Conservation (phyloP, 2,329 filamentous ascomycete species). For the Colletotrichum coccodes region DNA sequence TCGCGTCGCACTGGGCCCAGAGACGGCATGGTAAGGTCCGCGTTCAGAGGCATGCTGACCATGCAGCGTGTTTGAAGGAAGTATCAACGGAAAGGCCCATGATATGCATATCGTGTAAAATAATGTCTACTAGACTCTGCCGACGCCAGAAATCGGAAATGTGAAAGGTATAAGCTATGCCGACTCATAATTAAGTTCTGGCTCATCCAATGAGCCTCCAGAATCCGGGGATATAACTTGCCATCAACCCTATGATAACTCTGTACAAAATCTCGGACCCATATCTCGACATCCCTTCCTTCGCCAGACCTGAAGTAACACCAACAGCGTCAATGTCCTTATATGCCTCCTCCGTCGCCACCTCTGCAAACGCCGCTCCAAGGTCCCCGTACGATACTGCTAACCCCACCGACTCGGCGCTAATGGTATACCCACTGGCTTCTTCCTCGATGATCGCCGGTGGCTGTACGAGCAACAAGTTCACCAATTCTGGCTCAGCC, state of each 20-base stretch:
- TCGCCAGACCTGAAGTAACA: neutral
- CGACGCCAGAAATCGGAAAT: too few relatives aligned
- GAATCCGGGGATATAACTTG: constrained; percentile 18
- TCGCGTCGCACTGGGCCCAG: constrained; percentile 9
- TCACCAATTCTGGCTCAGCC: neutral
- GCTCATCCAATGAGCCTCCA: neutral
- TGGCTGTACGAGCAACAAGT: constrained; percentile 17
- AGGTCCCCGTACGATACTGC: constrained; percentile 16
- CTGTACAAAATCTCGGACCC: neutral
- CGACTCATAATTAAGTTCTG: too few relatives aligned
- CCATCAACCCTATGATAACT: constrained; percentile 14
- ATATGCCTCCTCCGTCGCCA: constrained; percentile 10
- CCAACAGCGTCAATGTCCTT: neutral
- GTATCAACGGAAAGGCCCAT: neutral
- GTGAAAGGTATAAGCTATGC: too few relatives aligned
- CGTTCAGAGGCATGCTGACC: constrained; percentile 4
- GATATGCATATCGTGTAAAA: rapidly evolving
- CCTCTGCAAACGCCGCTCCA: constrained; percentile 21
- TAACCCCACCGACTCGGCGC: neutral
- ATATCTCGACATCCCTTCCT: constrained; percentile 9
- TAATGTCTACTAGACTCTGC: neutral
- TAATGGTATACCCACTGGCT: constrained; percentile 11
- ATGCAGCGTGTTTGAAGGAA: constrained; percentile 1
- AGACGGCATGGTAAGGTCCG: neutral
- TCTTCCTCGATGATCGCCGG: constrained; percentile 23